Base-by-base conservation (phyloP, 2,329 filamentous ascomycete genomes). In the Mariannaea sp. region DNA sequence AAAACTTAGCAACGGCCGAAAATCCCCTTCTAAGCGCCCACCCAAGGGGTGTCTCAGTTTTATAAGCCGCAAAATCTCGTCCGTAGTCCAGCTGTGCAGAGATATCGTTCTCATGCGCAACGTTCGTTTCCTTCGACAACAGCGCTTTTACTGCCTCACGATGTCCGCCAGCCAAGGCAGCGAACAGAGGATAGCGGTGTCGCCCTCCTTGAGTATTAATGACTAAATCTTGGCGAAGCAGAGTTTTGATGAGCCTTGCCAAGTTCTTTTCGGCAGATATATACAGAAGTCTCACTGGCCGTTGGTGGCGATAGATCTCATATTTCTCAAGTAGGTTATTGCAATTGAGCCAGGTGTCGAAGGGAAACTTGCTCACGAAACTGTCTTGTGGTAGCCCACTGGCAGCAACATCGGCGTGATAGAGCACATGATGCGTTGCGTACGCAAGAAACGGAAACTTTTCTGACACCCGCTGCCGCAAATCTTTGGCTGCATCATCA, bases 361-460 rank as follows among this genome's bases (percentile, higher is more conserved):
- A 33, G 0, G 3, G 32, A 10, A 64, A 62, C 0, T 1, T 2
- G 4, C 13, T 14, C 0, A 61, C 0, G 27, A 65, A 58, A 0
- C 1, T 10, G 0, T 4, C 13, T 13, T 61, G 57, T 0, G 6
- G 1, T 9, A 56, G 12, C 1, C 19, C 0, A 0, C 17, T 13
- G 0, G 16, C 29, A n/a, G 61, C 59, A 2, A n/a, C 40, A 22
- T 64, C 29, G 0, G 62, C 54, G 4, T 65, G 61, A 7, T 57
- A 45, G 0, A 64, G 29, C n/a, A 54, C 6, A 40, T 59, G 40
- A 0, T 14, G 36, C 0, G 41, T 41, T 3, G 62, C 57, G 13
- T 64, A 62, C 10, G 27, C 30, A 0, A 59, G 20, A 14, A 64
- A 64, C 1, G 59, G 59, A 19, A 57, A 59, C 0, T 42, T 39